phyloP scores from a whole-genome alignment of 768 basidiomycete species.

The Suillus luteus region DNA sequence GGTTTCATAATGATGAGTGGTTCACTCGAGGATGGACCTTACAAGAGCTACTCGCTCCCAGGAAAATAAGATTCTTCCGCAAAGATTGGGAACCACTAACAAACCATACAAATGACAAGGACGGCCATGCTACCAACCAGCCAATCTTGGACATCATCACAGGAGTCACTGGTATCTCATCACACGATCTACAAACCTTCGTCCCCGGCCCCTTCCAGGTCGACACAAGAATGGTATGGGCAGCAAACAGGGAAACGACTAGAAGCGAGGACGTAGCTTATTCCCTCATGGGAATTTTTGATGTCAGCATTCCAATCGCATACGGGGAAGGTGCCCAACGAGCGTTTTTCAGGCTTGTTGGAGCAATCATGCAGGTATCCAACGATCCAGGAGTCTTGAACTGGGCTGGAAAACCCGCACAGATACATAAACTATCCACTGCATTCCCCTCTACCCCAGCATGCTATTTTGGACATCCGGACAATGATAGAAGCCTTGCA shows the following conservation, averaged over 20 bases:
- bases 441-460: not conserved
- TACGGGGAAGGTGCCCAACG: conserved; percentile 1
- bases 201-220: not conserved
- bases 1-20: not conserved
- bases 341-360: not conserved
- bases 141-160: not conserved
- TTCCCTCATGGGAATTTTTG: not conserved
- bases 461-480: not conserved
- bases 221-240: not conserved
- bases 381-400: not conserved
- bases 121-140: not conserved
- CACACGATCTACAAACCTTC: not conserved
- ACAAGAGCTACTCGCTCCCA: not conserved
- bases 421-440: not conserved
- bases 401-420: not conserved
- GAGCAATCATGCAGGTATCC: not conserved
- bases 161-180: not conserved
- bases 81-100: not conserved
- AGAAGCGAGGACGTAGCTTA: not conserved
- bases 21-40: not conserved
- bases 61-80: not conserved
- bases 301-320: not conserved
- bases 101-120: not conserved
- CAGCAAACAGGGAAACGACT: not conserved
- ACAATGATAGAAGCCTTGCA: not conserved